Evolutionary conservation across 2,329 filamentous ascomycete genomes (phyloP).

Genomic region (Colletotrichum liriopes): DNA sequence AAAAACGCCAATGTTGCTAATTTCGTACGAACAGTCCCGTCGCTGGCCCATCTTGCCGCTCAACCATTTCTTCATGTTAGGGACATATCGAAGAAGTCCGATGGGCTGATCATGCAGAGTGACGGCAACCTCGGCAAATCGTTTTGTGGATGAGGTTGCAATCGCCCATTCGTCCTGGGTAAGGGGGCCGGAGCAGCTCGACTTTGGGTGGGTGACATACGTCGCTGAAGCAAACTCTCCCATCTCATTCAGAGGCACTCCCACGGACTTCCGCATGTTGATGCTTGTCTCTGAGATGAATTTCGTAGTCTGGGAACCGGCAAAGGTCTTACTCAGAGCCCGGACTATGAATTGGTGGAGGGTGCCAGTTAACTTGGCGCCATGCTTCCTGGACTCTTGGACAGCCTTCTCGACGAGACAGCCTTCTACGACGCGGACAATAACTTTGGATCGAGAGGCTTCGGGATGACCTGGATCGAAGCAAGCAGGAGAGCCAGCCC

Average conservation of each 20-base stretch:
- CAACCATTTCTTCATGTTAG: constrained; percentile 58
- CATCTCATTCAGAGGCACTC: constrained; percentile 52
- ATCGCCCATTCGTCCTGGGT: constrained; percentile 52
- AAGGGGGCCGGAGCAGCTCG: constrained; percentile 2
- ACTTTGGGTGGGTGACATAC: constrained; percentile 47
- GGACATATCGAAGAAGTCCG: constrained; percentile 59
- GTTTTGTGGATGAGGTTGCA: constrained; percentile 50
- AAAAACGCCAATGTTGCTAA: constrained; percentile 62
- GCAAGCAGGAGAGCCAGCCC: constrained; percentile 50
- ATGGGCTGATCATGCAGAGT: constrained; percentile 50
- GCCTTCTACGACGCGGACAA: constrained; percentile 51
- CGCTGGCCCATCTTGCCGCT: constrained; percentile 54
- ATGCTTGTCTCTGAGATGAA: constrained; percentile 58
- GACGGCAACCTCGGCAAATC: constrained; percentile 50
- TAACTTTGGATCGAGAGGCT: constrained; percentile 50
- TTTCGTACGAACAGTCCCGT: constrained; percentile 59
- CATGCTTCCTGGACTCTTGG: constrained; percentile 49
- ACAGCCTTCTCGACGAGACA: constrained; percentile 49
- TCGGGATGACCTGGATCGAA: constrained; percentile 45
- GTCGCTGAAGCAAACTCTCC: constrained; percentile 53
- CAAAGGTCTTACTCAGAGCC: constrained; percentile 53
- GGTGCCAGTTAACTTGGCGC: constrained; percentile 58
- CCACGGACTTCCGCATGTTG: constrained; percentile 56
- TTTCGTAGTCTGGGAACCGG: constrained; percentile 45
- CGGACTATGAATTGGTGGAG: constrained; percentile 58